Evolutionary conservation across 208 protist genomes (phyloP).

Genomic region (Naegleria fowleri): DNA sequence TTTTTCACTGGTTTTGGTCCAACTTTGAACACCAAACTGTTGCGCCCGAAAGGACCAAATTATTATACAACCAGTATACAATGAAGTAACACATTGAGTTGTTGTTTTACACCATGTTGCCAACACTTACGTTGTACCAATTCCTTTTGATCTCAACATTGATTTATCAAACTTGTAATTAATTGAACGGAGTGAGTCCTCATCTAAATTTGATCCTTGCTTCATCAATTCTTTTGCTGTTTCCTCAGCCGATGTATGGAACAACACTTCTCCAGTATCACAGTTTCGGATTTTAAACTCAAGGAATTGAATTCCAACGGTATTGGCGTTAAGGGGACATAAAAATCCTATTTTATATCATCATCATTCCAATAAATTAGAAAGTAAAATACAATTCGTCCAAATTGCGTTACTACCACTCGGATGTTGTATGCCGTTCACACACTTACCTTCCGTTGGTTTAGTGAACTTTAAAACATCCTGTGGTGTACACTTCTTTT

Average conservation of each 20-base stretch:
- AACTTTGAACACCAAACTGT: conserved; percentile 79
- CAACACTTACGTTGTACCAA: conserved; percentile 16
- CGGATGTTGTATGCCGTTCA: not conserved
- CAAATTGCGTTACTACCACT: no score
- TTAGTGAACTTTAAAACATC: conserved; percentile 13
- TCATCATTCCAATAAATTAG: conserved; percentile 21
- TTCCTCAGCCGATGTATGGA: conserved; percentile 64
- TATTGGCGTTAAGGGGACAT: conserved; percentile 79
- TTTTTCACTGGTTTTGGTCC: conserved; percentile 72
- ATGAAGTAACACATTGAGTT: no score
- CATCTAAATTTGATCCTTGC: not conserved
- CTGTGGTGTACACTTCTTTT: not conserved
- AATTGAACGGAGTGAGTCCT: not conserved
- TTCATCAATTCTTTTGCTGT: conserved; percentile 42
- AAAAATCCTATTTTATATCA: conserved; percentile 57
- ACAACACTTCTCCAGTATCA: conserved; percentile 65
- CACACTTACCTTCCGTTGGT: conserved; percentile 4
- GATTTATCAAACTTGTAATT: conserved; percentile 15
- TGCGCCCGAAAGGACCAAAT: conserved; percentile 52
- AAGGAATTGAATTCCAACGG: conserved; percentile 84
- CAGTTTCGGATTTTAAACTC: conserved; percentile 84
- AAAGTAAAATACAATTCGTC: no score
- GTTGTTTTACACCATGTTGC: not conserved
- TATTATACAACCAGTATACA: not conserved
- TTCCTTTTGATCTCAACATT: not conserved